Percentiles rank a stretch among this genome's conserved stretches.
These are phyloP conservation scores for Entelexis sorbosivorans DNA, from an alignment of 1,139 yeast genomes.

Conservation along the genomic window DNA sequence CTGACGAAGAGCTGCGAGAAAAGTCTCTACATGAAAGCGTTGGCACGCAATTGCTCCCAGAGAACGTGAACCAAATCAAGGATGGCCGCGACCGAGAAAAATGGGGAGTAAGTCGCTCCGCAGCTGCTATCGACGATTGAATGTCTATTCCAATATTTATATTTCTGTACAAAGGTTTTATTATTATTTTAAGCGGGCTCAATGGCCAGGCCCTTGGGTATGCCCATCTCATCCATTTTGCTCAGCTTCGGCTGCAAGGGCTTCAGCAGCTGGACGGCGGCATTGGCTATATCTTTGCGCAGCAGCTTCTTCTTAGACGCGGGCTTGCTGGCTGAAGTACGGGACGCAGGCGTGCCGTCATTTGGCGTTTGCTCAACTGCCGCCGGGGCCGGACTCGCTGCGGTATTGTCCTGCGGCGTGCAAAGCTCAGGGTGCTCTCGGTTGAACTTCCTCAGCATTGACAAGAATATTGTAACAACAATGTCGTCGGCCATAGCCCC, in stretches of 20 bases:
- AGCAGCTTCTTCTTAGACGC: slow-evolving; percentile 25
- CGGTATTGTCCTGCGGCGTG: slow-evolving; percentile 10
- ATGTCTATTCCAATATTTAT: background rate
- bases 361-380: background rate
- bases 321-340: background rate
- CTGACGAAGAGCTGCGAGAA: slow-evolving; percentile 27
- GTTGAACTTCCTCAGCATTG: slow-evolving; percentile 31
- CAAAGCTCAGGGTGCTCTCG: background rate
- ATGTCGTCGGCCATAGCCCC: slow-evolving; percentile 71
- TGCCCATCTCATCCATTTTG: slow-evolving; percentile 17
- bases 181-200: background rate
- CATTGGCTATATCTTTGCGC: slow-evolving; percentile 32
- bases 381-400: background rate
- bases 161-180: too few species aligned
- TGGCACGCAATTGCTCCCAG: slow-evolving; percentile 28
- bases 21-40: slow-evolving; percentile 27
- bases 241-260: slow-evolving; percentile 23
- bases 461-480: slow-evolving; percentile 50
- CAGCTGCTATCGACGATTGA: slow-evolving; percentile 38
- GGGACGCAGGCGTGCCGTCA: background rate
- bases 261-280: slow-evolving; percentile 30
- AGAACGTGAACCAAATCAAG: slow-evolving; percentile 25
- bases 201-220: slow-evolving; percentile 4
- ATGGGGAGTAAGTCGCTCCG: slow-evolving; percentile 40
- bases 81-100: slow-evolving; percentile 37